Percentiles rank a stretch among this genome's conserved stretches.
These are phyloP conservation scores for Maudiozyma pseudohumilis DNA, from an alignment of 805 yeast genomes.

Conservation along the genomic window DNA sequence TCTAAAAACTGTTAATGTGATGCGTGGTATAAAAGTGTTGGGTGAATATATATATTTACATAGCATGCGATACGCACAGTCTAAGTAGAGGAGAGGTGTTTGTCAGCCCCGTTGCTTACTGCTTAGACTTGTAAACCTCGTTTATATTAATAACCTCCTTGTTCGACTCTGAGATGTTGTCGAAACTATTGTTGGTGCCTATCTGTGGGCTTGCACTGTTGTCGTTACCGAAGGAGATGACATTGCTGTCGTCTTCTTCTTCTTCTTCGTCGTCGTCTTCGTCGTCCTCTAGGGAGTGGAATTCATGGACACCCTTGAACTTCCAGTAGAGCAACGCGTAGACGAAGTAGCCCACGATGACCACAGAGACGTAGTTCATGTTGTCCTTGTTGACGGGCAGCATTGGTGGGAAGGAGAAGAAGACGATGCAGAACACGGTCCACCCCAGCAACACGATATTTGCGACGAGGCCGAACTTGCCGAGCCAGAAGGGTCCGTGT, in stretches of 20 bases:
- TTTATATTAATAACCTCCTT: neutral
- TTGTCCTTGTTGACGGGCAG: slow-evolving; percentile 51
- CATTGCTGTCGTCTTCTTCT: neutral
- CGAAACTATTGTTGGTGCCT: neutral
- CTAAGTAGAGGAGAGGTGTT: too few relatives aligned
- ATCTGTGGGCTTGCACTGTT: neutral
- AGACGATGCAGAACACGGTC: slow-evolving; percentile 49
- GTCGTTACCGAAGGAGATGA: too few relatives aligned
- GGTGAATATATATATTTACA: too few relatives aligned
- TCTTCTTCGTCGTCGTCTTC: slow-evolving; percentile 11
- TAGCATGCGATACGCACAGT: too few relatives aligned
- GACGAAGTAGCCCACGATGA: slow-evolving; percentile 37
- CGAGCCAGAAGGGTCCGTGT: slow-evolving; percentile 63
- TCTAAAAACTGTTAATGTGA: too few relatives aligned
- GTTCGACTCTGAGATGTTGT: neutral
- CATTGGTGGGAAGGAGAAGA: slow-evolving; percentile 54
- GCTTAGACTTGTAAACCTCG: neutral
- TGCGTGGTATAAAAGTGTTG: too few relatives aligned
- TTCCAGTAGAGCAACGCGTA: slow-evolving; percentile 47
- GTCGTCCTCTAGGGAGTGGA: slow-evolving; percentile 25
- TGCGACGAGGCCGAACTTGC: slow-evolving; percentile 41
- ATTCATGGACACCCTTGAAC: slow-evolving; percentile 29
- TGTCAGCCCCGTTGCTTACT: too few relatives aligned
- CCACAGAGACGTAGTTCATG: slow-evolving; percentile 62
- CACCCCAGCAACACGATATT: slow-evolving; percentile 45